Conservation (phyloP, 208 protist genomes). For the Trichomonas tenax region DNA sequence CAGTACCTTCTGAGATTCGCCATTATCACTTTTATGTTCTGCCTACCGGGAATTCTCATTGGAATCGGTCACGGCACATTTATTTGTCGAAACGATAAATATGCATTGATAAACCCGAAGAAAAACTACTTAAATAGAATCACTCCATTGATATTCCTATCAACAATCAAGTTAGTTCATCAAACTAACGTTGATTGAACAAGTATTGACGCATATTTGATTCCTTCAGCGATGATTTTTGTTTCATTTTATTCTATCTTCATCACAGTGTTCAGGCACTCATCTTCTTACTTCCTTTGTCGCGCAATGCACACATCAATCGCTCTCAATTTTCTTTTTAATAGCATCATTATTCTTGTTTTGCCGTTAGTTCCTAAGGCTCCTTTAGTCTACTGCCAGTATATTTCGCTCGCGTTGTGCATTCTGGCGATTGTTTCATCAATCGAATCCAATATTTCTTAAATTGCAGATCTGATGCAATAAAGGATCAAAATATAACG, state of each 20-base stretch:
- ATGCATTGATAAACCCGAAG: not conserved
- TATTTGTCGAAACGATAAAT: not conserved
- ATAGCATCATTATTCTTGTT: not conserved
- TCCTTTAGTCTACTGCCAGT: not conserved
- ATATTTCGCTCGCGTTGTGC: not conserved
- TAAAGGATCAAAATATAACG: not conserved
- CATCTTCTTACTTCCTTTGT: not conserved
- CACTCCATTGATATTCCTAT: not conserved
- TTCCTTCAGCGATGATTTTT: not conserved
- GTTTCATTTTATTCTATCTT: not conserved
- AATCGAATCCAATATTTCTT: not conserved
- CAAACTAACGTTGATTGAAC: not conserved
- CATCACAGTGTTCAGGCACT: not conserved
- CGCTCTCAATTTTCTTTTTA: not conserved
- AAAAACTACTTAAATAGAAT: not conserved
- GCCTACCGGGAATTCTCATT: not conserved
- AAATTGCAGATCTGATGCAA: not conserved
- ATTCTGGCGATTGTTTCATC: not conserved
- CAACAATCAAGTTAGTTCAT: not conserved
- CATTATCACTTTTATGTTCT: not conserved
- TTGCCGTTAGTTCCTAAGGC: not conserved
- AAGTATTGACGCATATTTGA: not conserved
- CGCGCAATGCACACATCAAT: not conserved
- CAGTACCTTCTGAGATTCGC: not conserved
- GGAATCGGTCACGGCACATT: not conserved